Percentiles rank a stretch among this genome's conserved stretches.
Conservation (phyloP, 148 eudicot species). For the Nyssa sinensis region DNA sequence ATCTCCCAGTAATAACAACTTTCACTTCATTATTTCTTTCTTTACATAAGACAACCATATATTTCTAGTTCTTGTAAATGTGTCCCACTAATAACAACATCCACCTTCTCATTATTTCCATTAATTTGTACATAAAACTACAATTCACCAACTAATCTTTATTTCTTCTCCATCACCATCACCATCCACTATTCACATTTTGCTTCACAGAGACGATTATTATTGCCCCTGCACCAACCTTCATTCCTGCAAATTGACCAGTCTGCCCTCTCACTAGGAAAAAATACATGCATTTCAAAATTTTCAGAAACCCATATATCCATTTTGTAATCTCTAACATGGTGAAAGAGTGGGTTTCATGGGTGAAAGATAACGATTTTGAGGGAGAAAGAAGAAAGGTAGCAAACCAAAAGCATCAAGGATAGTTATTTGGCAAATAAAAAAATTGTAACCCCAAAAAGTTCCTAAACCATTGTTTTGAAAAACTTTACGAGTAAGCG, state of each 20-base stretch:
- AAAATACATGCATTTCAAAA: neutral
- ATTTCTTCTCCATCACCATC: constrained; percentile 4
- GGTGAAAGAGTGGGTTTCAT: neutral
- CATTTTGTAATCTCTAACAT: no score
- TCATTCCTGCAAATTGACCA: neutral
- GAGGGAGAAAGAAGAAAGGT: neutral
- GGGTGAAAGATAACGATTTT: neutral
- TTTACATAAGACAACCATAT: no score
- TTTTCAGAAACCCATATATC: neutral
- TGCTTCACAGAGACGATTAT: neutral
- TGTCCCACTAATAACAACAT: neutral
- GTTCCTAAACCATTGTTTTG: neutral
- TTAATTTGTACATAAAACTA: constrained; percentile 2
- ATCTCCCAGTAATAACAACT: neutral
- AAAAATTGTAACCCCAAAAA: neutral
- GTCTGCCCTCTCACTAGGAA: constrained; percentile 4
- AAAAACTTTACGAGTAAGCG: neutral
- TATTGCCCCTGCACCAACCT: neutral
- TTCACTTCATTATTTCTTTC: no score
- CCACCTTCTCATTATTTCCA: constrained; percentile 7
- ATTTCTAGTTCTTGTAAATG: neutral
- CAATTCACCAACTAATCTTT: neutral
- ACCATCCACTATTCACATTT: neutral
- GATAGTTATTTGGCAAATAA: neutral
- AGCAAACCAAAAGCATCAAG: constrained; percentile 8